Evolutionary conservation across 352 stramenopile genomes (phyloP), one percentile per base, ranked within the genome.

Genomic region (Globisporangium radiosum): DNA sequence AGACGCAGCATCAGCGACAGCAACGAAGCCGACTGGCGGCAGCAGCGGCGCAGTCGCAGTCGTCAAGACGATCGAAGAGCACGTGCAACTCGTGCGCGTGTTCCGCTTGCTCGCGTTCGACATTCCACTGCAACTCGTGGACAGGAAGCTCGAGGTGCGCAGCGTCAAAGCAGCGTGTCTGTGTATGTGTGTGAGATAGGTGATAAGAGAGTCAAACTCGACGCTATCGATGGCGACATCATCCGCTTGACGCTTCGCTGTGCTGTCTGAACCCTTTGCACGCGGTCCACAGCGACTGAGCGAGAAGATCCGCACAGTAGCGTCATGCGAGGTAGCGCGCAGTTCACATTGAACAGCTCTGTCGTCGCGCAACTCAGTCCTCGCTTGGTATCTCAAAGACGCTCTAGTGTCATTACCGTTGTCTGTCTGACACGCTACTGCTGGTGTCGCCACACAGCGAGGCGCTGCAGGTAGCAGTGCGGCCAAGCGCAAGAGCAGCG

Each of bases 51-150:
- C 57, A 70, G 45, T n/a, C 14, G 7, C 69, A 69, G 52, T 47
- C 5, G n/a, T 40, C 10, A 65, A 45, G 40, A 88, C 71, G 33
- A 78, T 92, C 19, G 83, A 90, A 48, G 83, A 92, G 67, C 77
- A 90, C 64, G 64, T 90, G n/a, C 83, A 90, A 55, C 68, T 92
- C 13, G 71, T 73, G 13, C 73, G 83, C 53, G 73, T 91, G 15
- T 91, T 93, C 54, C 81, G 83, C 9, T 54, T 83, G 15, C 60
- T 93, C 10, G 72, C 78, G 1, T 86, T 93, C 48, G 79, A 91
- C 10, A 73, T 85, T 1, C 77, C 83, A 0, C 63, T 86, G 1
- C 68, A 78, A 50, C 73, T 78, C 8, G 52, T 89, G 33, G 75
- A 87, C 6, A 66, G 72, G 9, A 93, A 91, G 43, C 59, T 93